Percentiles rank a stretch among this genome's conserved stretches.
phyloP scores from a whole-genome alignment of 2,329 filamentous ascomycete species.

The Cladosporium oxysporum region DNA sequence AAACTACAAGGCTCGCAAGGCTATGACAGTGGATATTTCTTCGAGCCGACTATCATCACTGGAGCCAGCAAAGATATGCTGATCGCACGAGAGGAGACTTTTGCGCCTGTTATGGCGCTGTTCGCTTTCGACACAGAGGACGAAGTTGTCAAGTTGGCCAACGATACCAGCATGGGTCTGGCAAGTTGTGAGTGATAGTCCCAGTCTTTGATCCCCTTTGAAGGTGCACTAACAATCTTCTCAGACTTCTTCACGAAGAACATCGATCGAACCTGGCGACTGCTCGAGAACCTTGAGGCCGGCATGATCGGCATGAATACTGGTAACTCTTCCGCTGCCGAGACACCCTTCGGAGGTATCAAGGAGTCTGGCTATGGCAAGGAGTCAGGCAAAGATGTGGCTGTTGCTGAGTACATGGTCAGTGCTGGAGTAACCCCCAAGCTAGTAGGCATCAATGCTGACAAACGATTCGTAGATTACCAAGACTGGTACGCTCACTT shows the following conservation, averaged over 20 bases:
- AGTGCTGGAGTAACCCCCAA: neutral
- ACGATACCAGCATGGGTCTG: slow-evolving; percentile 60
- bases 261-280: slow-evolving; percentile 64
- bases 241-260: slow-evolving; percentile 66
- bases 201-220: too few relatives aligned
- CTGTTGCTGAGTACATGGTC: slow-evolving; percentile 58
- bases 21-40: slow-evolving; percentile 25
- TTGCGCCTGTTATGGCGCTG: slow-evolving; percentile 20
- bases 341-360: slow-evolving; percentile 67
- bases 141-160: slow-evolving; percentile 27
- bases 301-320: slow-evolving; percentile 54
- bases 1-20: slow-evolving; percentile 17
- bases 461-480: slow-evolving; percentile 44
- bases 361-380: slow-evolving; percentile 70
- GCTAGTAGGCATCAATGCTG: slow-evolving; percentile 30
- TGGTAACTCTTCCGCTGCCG: slow-evolving; percentile 65
- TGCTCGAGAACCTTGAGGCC: slow-evolving; percentile 67
- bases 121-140: slow-evolving; percentile 22
- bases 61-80: slow-evolving; percentile 18
- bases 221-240: neutral
- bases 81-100: slow-evolving; percentile 22
- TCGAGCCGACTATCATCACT: slow-evolving; percentile 23
- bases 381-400: slow-evolving; percentile 67
- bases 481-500: slow-evolving; percentile 65
- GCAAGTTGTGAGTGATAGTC: slow-evolving; percentile 51